Evolutionary conservation across 768 basidiomycete species (phyloP).

Genomic region (Amanita phalloides): DNA sequence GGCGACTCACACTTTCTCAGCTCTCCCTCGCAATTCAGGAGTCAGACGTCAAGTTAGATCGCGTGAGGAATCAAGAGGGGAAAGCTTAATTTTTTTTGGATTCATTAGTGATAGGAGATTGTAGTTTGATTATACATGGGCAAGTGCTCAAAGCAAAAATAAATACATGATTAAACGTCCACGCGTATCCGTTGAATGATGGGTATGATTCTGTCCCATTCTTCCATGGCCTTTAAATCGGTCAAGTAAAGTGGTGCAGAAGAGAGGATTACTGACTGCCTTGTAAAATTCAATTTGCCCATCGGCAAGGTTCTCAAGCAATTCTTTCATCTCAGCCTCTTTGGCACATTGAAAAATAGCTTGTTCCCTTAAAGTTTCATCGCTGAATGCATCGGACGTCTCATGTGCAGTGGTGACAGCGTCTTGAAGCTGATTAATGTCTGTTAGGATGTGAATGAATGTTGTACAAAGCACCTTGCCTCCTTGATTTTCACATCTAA

Average conservation of each 20-base stretch:
- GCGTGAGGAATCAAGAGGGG: slow-evolving; percentile 14
- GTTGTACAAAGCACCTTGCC: slow-evolving; percentile 30
- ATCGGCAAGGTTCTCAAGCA: slow-evolving; percentile 81
- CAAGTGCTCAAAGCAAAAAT: slow-evolving; percentile 8
- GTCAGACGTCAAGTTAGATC: slow-evolving; percentile 55
- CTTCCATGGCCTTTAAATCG: slow-evolving; percentile 72
- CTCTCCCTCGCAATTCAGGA: slow-evolving; percentile 74
- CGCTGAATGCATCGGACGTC: slow-evolving; percentile 93
- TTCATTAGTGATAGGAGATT: not conserved
- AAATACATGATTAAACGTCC: slow-evolving; percentile 49
- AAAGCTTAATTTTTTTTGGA: not conserved
- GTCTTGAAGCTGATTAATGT: slow-evolving; percentile 68
- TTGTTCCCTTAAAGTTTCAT: slow-evolving; percentile 90
- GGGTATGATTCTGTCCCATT: slow-evolving; percentile 94
- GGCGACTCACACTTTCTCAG: slow-evolving; percentile 14
- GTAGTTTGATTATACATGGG: slow-evolving; percentile 13
- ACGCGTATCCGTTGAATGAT: slow-evolving; percentile 90
- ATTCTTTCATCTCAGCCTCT: slow-evolving; percentile 94
- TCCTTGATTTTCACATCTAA: slow-evolving; percentile 93
- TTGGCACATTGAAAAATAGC: slow-evolving; percentile 83
- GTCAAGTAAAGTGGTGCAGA: slow-evolving; percentile 1
- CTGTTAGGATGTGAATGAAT: slow-evolving; percentile 3
- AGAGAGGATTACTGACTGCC: slow-evolving; percentile 34
- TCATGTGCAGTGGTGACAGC: slow-evolving; percentile 93
- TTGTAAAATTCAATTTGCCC: slow-evolving; percentile 95